phyloP scores from a whole-genome alignment of 495 filamentous ascomycete genomes.

The Daldinia vernicosa region DNA sequence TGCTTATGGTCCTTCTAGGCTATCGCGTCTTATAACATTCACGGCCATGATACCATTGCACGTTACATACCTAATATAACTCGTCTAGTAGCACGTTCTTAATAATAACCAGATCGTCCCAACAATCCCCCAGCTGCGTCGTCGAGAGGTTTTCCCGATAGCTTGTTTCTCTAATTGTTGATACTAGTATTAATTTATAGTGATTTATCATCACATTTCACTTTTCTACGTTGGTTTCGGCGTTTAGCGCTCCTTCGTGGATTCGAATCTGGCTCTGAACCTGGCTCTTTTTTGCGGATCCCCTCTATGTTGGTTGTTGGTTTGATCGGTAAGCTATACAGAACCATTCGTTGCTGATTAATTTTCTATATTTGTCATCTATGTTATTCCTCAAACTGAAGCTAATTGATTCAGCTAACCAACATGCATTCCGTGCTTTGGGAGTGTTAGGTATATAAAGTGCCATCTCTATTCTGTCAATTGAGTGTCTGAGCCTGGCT shows the following conservation, averaged over 20 bases:
- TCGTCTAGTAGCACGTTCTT: neutral
- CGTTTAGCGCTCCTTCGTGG: neutral
- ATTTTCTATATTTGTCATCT: slow-evolving; percentile 37
- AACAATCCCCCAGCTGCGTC: neutral
- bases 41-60: neutral
- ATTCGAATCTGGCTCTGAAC: slow-evolving; percentile 7
- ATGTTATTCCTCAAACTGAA: slow-evolving; percentile 13
- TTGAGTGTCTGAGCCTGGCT: neutral
- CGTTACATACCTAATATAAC: neutral
- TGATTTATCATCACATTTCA: slow-evolving; percentile 1
- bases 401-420: slow-evolving; percentile 4
- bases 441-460: neutral
- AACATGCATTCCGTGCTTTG: neutral
- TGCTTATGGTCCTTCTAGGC: slow-evolving; percentile 29
- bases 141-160: slow-evolving; percentile 5
- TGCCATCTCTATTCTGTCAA: neutral
- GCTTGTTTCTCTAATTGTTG: neutral
- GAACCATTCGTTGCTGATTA: slow-evolving; percentile 18
- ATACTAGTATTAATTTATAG: neutral
- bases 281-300: slow-evolving; percentile 2
- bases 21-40: neutral
- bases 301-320: neutral
- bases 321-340: slow-evolving; percentile 14
- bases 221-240: neutral
- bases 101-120: neutral